Evolutionary conservation across 345 rosid genomes (phyloP).

Genomic region (Eucalyptus melliodora): DNA sequence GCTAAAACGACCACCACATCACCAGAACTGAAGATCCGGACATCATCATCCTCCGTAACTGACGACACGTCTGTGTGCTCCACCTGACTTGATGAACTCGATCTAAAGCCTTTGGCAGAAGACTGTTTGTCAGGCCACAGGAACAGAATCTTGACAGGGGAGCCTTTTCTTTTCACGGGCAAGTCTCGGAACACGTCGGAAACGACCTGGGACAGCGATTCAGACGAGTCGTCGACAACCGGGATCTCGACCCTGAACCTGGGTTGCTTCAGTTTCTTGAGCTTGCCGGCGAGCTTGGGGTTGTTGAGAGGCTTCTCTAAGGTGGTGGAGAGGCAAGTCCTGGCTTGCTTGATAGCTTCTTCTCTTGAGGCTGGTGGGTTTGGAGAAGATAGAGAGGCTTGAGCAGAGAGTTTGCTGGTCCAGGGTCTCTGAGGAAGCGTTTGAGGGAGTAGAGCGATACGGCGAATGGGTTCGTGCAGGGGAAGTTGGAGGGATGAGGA

Average conservation of each 20-base stretch:
- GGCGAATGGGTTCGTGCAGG: background rate
- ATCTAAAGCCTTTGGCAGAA: constrained; percentile 23
- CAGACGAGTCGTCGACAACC: constrained; percentile 47
- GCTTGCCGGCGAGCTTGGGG: constrained; percentile 54
- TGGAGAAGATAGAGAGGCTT: constrained; percentile 30
- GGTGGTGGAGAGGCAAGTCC: constrained; percentile 57
- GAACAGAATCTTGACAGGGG: constrained; percentile 28
- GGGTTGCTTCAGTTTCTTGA: constrained; percentile 68
- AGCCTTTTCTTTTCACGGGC: constrained; percentile 46
- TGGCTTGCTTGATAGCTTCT: constrained; percentile 79
- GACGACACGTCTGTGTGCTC: constrained; percentile 29
- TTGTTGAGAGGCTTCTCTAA: constrained; percentile 67
- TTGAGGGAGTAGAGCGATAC: background rate
- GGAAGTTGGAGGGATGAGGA: background rate
- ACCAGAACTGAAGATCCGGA: constrained; percentile 19
- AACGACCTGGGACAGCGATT: constrained; percentile 46
- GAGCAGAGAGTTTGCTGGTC: constrained; percentile 7
- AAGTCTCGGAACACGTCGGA: constrained; percentile 38
- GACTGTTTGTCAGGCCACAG: constrained; percentile 40
- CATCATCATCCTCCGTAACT: background rate
- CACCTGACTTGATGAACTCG: constrained; percentile 10
- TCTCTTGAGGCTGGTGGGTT: constrained; percentile 56
- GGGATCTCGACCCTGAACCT: constrained; percentile 75
- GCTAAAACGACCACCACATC: constrained; percentile 65
- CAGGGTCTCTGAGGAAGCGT: constrained; percentile 3